Base-by-base conservation (phyloP, 352 stramenopile genomes). In the Globisporangium uncinulatum region DNA sequence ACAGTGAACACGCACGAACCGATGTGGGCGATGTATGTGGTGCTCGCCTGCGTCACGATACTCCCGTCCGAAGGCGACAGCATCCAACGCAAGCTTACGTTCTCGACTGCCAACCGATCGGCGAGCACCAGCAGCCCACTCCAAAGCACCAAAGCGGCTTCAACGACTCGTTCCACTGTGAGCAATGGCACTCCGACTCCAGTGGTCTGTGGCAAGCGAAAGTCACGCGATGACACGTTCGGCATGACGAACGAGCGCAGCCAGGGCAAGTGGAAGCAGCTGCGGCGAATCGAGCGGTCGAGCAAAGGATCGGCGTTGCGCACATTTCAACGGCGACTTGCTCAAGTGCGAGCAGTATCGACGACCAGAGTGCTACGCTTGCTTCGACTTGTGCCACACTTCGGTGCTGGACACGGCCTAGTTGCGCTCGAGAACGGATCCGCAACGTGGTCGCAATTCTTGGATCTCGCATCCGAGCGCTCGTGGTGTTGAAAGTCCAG, bases 181-280 rank as follows among this genome's bases (percentile, higher is more conserved):
- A 39, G 34, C 34, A 1, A 13, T 13, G 34, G 34, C 34, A 13
- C 34, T 39, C 34, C 5, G 32, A 39, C 10, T 4, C 2, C 4
- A 29, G 24, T 29, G 10, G 29, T 69, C 13, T 69, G 63, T 20
- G 61, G 61, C 45, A 75, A 75, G 59, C 67, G 67, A 47, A 75
- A 70, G 53, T 41, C 29, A n/a, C 52, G 67, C 32, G 67, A 63
- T 1, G 34, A 50, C 0, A 19, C 53, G 14, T 46, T 42, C 46
- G 67, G 56, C 37, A 67, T 75, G 53, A 59, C 60, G n/a, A 54
- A 62, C 17, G 44, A 41, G 4, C 29, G 51, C 37, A 52, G 24
- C 14, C 57, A 56, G 32, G 19, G 46, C 20, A 45, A 44, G 29
- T 41, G 57, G 15, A 56, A 57, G 44, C 51, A 63, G 63, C 56